Conservation (phyloP, 805 yeast species). For the Kodamaea lidongshanica region DNA sequence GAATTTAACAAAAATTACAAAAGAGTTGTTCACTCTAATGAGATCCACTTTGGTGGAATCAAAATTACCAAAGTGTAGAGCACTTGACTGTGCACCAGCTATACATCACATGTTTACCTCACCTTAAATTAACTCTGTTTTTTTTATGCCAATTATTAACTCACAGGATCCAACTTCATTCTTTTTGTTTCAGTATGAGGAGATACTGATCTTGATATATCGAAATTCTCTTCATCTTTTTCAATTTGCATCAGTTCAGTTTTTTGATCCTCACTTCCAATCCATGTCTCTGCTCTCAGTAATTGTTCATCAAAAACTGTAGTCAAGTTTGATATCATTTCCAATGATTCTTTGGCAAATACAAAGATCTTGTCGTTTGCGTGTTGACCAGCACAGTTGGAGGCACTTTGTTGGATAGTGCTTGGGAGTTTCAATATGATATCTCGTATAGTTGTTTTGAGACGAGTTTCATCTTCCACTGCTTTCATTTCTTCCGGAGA, state of each 20-base stretch:
- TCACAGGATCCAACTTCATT: constrained; percentile 6
- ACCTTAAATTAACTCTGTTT: no score
- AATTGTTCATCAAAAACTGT: constrained; percentile 80
- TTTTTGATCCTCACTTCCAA: constrained; percentile 35
- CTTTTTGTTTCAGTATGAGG: constrained; percentile 3
- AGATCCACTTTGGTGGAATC: no score
- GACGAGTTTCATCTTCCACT: constrained; percentile 17
- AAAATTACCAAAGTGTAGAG: no score
- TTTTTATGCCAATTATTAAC: no score
- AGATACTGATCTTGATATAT: background rate
- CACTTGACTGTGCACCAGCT: no score
- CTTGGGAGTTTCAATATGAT: constrained; percentile 70
- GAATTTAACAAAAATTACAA: no score
- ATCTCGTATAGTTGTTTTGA: constrained; percentile 70
- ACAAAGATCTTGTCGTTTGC: constrained; percentile 64
- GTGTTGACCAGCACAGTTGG: constrained; percentile 15
- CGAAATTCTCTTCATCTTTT: constrained; percentile 1
- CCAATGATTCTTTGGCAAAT: constrained; percentile 83
- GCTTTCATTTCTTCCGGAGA: constrained; percentile 1
- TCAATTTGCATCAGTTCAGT: background rate
- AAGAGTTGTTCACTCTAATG: no score
- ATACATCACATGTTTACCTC: no score
- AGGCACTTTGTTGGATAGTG: constrained; percentile 50
- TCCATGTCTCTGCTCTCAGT: constrained; percentile 83
- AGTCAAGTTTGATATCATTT: constrained; percentile 78